Conservation (phyloP, 2,329 filamentous ascomycete species). For the Incumbomyces lentus region DNA sequence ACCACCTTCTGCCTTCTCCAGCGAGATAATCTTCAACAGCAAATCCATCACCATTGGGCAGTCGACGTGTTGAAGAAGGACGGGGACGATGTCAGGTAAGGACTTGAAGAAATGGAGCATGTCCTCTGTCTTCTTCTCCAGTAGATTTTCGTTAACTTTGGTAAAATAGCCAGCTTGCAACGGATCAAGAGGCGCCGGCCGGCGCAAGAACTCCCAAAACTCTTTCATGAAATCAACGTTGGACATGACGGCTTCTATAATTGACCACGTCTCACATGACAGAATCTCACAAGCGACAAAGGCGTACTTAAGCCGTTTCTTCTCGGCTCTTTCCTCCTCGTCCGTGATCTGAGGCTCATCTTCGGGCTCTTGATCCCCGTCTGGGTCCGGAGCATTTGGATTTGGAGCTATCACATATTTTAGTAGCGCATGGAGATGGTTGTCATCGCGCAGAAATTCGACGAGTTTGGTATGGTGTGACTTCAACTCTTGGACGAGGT, state of each 20-base stretch:
- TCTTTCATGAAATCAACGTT: constrained; percentile 65
- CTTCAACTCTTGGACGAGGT: constrained; percentile 94
- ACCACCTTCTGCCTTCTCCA: constrained; percentile 84
- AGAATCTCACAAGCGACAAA: constrained; percentile 89
- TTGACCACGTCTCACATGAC: constrained; percentile 93
- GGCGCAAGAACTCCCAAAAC: constrained; percentile 86
- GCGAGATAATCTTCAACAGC: constrained; percentile 87
- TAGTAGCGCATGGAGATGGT: constrained; percentile 72
- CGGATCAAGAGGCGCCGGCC: constrained; percentile 76
- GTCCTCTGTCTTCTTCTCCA: constrained; percentile 95
- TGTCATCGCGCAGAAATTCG: constrained; percentile 83
- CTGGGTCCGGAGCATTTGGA: constrained; percentile 33
- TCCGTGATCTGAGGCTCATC: constrained; percentile 27
- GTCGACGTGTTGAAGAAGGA: constrained; percentile 87
- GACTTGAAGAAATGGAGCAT: constrained; percentile 87
- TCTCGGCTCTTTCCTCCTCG: constrained; percentile 63
- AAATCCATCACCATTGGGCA: constrained; percentile 98
- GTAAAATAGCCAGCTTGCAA: constrained; percentile 96
- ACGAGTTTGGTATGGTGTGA: constrained; percentile 96
- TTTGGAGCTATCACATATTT: constrained; percentile 80
- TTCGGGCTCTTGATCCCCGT: constrained; percentile 40
- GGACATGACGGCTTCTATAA: constrained; percentile 83
- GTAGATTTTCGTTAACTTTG: constrained; percentile 94
- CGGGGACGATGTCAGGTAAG: constrained; percentile 67
- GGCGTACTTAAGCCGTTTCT: constrained; percentile 83